Evolutionary conservation across 495 filamentous ascomycete genomes (phyloP), one percentile per base, ranked within the genome.

Genomic region (Stereocaulon alpinum): DNA sequence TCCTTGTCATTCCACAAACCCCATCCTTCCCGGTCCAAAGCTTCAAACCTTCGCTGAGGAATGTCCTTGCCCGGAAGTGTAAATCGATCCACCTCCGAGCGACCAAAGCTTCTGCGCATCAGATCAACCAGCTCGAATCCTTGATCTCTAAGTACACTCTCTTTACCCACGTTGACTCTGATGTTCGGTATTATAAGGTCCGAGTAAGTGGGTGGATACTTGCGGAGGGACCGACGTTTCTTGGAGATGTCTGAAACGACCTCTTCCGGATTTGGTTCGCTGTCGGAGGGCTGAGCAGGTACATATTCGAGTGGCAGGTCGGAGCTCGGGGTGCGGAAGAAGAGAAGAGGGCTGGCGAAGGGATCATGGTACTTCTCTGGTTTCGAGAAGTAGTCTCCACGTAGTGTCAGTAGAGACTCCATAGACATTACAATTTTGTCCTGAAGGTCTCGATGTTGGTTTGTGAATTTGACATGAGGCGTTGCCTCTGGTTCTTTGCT

Each of bases 291-390:
- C 29, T 49, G 17, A 5, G 20, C 4, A 34, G 34, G 34, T 6
- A 6, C n/a, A 24, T 11, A 14, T 6, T 44, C 34, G 29, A 34
- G 61, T 2, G 76, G 77, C 0, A 76, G 64, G 29, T 74, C 72
- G 27, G 66, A 67, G 1, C 73, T 76, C 0, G 78, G 63, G 0
- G 78, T 76, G 30, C 82, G 74, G 42, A 84, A 79, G 64, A 83
- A 82, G 4, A 82, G 71, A 9, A 81, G 69, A 0, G 82, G 81
- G 6, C 79, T 82, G 1, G 82, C 81, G 62, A 85, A 83, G 1
- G 80, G 70, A 60, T 83, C 81, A 45, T 82, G 82, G 63, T 72
- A 81, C 15, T 74, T 63, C 55, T 78, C 75, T 9, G 76, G 72
- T 3, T 69, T 73, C 3, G 65, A 24, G 63, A 85, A 85, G 24